Evolutionary conservation across 2,329 filamentous ascomycete species (phyloP).

Genomic region (Rutstroemia sp.): DNA sequence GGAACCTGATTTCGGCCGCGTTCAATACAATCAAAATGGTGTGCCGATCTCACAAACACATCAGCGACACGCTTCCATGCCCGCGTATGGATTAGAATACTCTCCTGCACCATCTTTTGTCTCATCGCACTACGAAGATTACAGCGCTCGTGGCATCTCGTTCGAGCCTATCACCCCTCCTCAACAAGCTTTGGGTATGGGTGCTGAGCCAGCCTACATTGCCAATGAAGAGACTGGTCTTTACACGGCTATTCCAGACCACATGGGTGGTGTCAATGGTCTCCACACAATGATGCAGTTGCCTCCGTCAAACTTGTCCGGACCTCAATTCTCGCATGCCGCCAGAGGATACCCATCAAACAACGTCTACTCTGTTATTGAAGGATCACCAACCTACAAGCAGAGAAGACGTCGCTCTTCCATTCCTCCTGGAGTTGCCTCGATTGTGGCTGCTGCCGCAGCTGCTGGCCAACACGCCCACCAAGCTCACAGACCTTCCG

Average conservation of each 20-base stretch:
- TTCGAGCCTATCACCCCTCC: constrained; percentile 96
- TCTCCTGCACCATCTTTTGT: constrained; percentile 96
- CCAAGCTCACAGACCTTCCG: constrained; percentile 71
- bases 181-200: constrained; percentile 75
- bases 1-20: constrained; percentile 73
- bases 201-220: constrained; percentile 90
- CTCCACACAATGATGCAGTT: constrained; percentile 89
- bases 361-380: constrained; percentile 91
- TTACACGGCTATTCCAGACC: constrained; percentile 90
- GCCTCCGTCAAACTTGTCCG: constrained; percentile 75
- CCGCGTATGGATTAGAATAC: constrained; percentile 88
- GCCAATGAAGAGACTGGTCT: constrained; percentile 95
- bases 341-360: constrained; percentile 58
- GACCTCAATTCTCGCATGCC: constrained; percentile 69
- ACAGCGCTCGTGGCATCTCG: constrained; percentile 90
- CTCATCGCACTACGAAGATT: constrained; percentile 97
- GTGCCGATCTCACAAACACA: constrained; percentile 76
- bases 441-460: constrained; percentile 56
- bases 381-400: constrained; percentile 98
- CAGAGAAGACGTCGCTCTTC: constrained; percentile 90
- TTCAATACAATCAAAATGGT: constrained; percentile 89
- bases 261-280: constrained; percentile 61
- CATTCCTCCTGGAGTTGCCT: constrained; percentile 70
- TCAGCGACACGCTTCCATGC: constrained; percentile 97
- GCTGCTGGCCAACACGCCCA: constrained; percentile 39